Evolutionary conservation across 2,329 filamentous ascomycete species (phyloP).

Genomic region (Fusarium begoniae): DNA sequence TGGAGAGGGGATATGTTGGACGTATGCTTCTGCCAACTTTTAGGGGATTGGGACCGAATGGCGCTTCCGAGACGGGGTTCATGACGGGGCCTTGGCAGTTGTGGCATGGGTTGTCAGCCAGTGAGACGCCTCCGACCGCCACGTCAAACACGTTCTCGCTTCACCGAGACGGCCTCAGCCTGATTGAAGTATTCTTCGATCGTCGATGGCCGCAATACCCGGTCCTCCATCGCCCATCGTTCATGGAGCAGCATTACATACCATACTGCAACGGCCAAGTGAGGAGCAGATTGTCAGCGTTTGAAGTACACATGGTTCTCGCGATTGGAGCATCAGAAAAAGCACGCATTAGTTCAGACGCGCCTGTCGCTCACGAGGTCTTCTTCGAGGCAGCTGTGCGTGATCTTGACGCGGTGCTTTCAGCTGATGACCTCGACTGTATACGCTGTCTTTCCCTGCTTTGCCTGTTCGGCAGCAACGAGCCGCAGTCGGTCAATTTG

Average conservation of each 20-base stretch:
- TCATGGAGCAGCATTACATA: constrained; percentile 35
- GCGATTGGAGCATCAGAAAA: constrained; percentile 36
- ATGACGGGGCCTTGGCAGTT: constrained; percentile 36
- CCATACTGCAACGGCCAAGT: constrained; percentile 20
- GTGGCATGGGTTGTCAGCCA: constrained; percentile 32
- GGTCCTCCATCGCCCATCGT: constrained; percentile 32
- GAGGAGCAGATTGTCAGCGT: constrained; percentile 13
- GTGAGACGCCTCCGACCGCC: constrained; percentile 15
- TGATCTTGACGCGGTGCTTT: constrained; percentile 24
- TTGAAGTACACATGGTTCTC: constrained; percentile 38
- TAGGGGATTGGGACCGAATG: background rate
- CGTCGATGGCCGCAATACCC: constrained; percentile 37
- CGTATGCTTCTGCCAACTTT: constrained; percentile 38
- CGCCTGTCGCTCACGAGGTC: constrained; percentile 23
- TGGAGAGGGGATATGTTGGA: constrained; percentile 26
- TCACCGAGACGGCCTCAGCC: constrained; percentile 20
- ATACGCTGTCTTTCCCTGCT: constrained; percentile 33
- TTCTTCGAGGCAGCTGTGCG: constrained; percentile 32
- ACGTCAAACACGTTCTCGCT: constrained; percentile 14
- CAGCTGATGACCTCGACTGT: constrained; percentile 32
- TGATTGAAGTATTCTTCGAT: constrained; percentile 35
- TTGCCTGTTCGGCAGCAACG: constrained; percentile 37
- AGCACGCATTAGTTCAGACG: constrained; percentile 11
- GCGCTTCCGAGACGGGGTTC: constrained; percentile 27
- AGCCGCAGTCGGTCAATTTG: constrained; percentile 35